phyloP scores from a whole-genome alignment of 805 yeast species.

The Pichia gijzeniarum region DNA sequence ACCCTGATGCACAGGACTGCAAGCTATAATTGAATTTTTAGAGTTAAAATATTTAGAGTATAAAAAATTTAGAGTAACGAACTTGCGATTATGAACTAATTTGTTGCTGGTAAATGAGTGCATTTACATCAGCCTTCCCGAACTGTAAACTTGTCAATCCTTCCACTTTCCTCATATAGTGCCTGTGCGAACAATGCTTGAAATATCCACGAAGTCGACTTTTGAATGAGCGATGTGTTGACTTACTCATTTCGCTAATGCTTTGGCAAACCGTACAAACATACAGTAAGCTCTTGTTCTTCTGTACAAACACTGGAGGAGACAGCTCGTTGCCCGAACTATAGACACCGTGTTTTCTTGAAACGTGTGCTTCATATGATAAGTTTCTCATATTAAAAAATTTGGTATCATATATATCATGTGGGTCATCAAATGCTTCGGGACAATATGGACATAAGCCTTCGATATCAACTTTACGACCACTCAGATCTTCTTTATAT shows the following conservation, averaged over 20 bases:
- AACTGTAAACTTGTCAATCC: too few relatives aligned
- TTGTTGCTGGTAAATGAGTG: too few relatives aligned
- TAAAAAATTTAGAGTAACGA: too few relatives aligned
- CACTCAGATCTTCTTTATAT: slow-evolving; percentile 11
- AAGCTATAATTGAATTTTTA: slow-evolving; percentile 8
- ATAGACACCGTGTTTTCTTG: slow-evolving; percentile 29
- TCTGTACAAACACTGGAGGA: slow-evolving; percentile 16
- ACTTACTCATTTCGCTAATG: too few relatives aligned
- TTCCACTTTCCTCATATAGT: too few relatives aligned
- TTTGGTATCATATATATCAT: slow-evolving; percentile 8
- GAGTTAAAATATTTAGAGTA: too few relatives aligned
- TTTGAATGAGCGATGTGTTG: too few relatives aligned
- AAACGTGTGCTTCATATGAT: slow-evolving; percentile 29
- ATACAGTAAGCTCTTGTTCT: neutral
- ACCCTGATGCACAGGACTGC: neutral
- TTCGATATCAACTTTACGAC: slow-evolving; percentile 17
- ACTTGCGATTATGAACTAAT: too few relatives aligned
- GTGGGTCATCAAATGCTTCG: slow-evolving; percentile 5
- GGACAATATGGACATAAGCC: slow-evolving; percentile 30
- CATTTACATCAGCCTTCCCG: too few relatives aligned
- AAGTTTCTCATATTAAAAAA: slow-evolving; percentile 24
- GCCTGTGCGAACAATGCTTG: too few relatives aligned
- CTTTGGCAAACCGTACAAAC: slow-evolving; percentile 1
- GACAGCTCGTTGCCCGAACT: slow-evolving; percentile 27
- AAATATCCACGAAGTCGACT: too few relatives aligned